These are phyloP conservation scores for Fusarium chaquense DNA, from an alignment of 2,329 filamentous ascomycete genomes.

Conservation along the genomic window DNA sequence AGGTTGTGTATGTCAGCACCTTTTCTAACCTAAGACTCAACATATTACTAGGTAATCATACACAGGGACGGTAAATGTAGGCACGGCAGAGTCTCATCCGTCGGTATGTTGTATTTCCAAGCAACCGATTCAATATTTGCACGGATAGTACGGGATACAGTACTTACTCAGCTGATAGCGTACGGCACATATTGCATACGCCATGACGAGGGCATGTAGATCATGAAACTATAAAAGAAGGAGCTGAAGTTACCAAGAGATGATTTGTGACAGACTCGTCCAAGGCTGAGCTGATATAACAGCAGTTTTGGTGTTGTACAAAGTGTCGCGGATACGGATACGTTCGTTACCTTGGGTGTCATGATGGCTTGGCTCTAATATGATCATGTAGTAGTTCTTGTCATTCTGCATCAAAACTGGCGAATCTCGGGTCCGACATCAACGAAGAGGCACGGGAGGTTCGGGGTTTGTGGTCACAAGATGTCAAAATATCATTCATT, in stretches of 20 bases:
- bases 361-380: constrained; percentile 8
- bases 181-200: neutral
- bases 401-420: constrained; percentile 3
- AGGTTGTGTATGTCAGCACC: neutral
- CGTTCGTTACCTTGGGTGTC: constrained; percentile 31
- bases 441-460: constrained; percentile 11
- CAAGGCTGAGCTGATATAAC: constrained; percentile 15
- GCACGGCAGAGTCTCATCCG: neutral
- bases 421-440: neutral
- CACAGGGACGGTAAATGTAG: neutral
- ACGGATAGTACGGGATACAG: neutral
- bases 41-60: neutral
- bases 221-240: neutral
- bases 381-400: neutral
- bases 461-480: constrained; percentile 22
- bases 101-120: neutral
- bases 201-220: constrained; percentile 6
- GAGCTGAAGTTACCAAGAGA: neutral
- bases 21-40: neutral
- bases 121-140: neutral
- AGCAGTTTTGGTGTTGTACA: constrained; percentile 8
- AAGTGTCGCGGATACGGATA: constrained; percentile 34
- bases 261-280: constrained; percentile 17
- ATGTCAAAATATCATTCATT: constrained; percentile 12
- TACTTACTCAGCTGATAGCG: neutral